Evolutionary conservation across 169 alveolate genomes (phyloP), one percentile per base, ranked within the genome.

Genomic region (Plasmodium reichenowi): DNA sequence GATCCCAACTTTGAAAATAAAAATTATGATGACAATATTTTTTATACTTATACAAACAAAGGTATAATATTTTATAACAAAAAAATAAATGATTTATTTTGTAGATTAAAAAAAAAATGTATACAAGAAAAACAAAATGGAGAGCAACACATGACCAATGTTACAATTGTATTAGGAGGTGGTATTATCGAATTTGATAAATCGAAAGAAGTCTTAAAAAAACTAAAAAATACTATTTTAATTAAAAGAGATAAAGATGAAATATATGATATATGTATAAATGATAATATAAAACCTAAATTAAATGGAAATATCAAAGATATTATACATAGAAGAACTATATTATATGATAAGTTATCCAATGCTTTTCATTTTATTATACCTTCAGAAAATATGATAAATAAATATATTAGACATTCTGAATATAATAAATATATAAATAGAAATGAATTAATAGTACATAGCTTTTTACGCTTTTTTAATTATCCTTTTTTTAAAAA

Each of bases 131-230:
- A 4, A 1, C 7, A 38, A 15, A 29, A 50, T 59, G 10, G 47
- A 38, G 10, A 38, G 2, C 1, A 38, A 5, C 17, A n/a, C 8
- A 12, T 54, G 10, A 26, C 20, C 22, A 74, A 62, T 20, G 15
- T 74, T 3, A 59, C 88, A 10, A 74, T 74, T 17, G 74, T 74
- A 29, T 66, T 74, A 13, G 88, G 88, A 20, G 88, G 88, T 17
- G 88, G 88, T 6, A 74, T 74, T 47, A 66, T 74, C 10, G 88
- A 74, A 59, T 74, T 74, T 32, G 26, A 62, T 17, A 74, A 62
- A 1, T 74, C 88, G 3, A 74, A 74, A 15, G 24, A 74, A 9
- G 58, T 74, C 1, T 43, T 74, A 68, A 13, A 20, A 2, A 74
- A 62, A 74, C 24, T 74, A 22, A 74, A 74, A 45, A 74, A 74